phyloP scores from a whole-genome alignment of 257 asterid species.

The Scutellaria baicalensis region DNA sequence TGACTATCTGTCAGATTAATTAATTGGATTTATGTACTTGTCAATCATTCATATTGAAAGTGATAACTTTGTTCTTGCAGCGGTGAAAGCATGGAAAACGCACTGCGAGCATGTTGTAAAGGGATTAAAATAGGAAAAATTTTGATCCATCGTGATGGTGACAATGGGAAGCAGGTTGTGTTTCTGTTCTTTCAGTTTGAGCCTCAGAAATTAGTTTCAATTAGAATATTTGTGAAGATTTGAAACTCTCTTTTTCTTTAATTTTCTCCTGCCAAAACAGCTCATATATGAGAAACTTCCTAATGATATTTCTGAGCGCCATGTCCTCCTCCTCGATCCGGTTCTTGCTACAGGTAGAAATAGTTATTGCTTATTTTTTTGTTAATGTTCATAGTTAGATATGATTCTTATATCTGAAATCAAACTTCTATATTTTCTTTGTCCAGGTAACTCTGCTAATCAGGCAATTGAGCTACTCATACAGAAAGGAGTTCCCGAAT shows the following conservation, averaged over 20 bases:
- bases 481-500: constrained; percentile 98
- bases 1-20: not conserved
- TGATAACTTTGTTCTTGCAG: constrained; percentile 29
- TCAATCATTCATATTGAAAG: not conserved
- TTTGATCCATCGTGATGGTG: constrained; percentile 94
- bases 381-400: not conserved
- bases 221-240: not conserved
- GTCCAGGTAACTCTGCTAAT: constrained; percentile 93
- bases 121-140: constrained; percentile 98
- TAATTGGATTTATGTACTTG: not conserved
- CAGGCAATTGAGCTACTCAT: constrained; percentile 92
- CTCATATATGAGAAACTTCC: constrained; percentile 98
- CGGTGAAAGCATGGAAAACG: constrained; percentile 99
- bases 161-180: constrained; percentile 88
- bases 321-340: constrained; percentile 94
- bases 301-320: constrained; percentile 83
- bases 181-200: not conserved
- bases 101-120: constrained; percentile 98
- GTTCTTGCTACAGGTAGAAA: constrained; percentile 93
- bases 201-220: constrained; percentile 4
- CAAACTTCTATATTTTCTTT: not conserved
- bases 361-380: not conserved
- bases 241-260: not conserved
- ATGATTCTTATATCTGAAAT: not conserved
- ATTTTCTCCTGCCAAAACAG: constrained; percentile 35